Conservation (phyloP, 2,329 filamentous ascomycete species). For the Coleophoma eucalyptorum region DNA sequence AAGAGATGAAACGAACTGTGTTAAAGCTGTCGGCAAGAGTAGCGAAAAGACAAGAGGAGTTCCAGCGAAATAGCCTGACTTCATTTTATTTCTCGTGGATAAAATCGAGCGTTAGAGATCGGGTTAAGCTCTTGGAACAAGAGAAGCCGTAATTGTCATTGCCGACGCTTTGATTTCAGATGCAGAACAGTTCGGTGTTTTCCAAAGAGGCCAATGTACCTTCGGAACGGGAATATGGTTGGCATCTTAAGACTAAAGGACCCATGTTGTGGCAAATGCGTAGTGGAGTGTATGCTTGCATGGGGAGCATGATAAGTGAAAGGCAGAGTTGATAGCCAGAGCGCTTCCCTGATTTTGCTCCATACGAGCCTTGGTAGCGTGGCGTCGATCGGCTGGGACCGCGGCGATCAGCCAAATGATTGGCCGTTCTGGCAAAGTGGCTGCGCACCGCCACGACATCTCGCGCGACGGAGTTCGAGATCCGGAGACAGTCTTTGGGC, state of each 20-base stretch:
- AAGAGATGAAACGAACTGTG: constrained; percentile 20
- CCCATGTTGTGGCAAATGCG: constrained; percentile 14
- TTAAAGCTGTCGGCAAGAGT: constrained; percentile 15
- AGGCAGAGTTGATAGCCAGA: not conserved
- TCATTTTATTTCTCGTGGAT: not conserved
- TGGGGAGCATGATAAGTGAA: not conserved
- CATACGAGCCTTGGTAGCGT: not conserved
- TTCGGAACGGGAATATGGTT: no score
- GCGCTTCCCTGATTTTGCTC: not conserved
- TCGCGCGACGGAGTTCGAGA: no score
- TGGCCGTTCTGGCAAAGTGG: not conserved
- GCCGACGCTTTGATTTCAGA: no score
- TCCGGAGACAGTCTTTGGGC: no score
- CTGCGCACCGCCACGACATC: not conserved
- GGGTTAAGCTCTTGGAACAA: no score
- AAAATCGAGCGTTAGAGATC: constrained; percentile 7
- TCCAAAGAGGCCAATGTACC: no score
- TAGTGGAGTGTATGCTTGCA: no score
- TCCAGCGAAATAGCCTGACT: not conserved
- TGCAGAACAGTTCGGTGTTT: no score
- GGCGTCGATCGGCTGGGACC: not conserved
- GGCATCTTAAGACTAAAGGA: no score
- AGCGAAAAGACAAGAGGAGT: constrained; percentile 6
- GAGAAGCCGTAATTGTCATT: no score
- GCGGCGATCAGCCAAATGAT: no score